Evolutionary conservation across 2,329 filamentous ascomycete genomes (phyloP).

Genomic region (Pseudocercospora ulei): DNA sequence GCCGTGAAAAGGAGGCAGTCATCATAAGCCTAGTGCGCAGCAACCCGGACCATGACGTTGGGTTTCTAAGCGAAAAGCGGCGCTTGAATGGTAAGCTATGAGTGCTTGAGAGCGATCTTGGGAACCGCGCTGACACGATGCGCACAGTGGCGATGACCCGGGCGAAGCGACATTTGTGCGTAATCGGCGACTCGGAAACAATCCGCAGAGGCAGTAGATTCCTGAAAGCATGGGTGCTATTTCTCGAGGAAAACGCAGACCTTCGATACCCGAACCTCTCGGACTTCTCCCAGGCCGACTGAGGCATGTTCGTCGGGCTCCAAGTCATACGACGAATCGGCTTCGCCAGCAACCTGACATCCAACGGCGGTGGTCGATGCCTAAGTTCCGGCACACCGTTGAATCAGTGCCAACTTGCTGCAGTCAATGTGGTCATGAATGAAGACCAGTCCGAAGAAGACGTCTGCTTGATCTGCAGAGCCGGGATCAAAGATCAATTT

Average conservation of each 20-base stretch:
- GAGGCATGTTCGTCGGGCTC: too few relatives aligned
- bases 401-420: too few relatives aligned
- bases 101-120: conserved; percentile 9
- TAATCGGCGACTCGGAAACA: conserved; percentile 91
- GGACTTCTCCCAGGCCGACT: conserved; percentile 33
- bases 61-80: conserved; percentile 85
- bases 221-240: conserved; percentile 82
- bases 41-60: conserved; percentile 76
- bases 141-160: conserved; percentile 84
- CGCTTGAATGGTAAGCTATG: conserved; percentile 69
- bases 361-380: too few relatives aligned
- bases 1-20: conserved; percentile 90
- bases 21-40: conserved; percentile 89
- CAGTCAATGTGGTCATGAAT: too few relatives aligned
- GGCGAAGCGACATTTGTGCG: conserved; percentile 76
- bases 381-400: too few relatives aligned
- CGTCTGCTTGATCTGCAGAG: too few relatives aligned
- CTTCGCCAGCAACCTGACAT: too few relatives aligned
- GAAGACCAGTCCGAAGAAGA: too few relatives aligned
- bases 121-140: conserved; percentile 1
- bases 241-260: conserved; percentile 81
- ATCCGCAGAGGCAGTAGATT: conserved; percentile 77
- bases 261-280: conserved; percentile 70
- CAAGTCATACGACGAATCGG: too few relatives aligned
- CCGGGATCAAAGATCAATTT: too few relatives aligned